Percentiles rank a stretch among this genome's conserved stretches.
Evolutionary conservation across 345 rosid genomes (phyloP).

Genomic region (Lepidium africanum): DNA sequence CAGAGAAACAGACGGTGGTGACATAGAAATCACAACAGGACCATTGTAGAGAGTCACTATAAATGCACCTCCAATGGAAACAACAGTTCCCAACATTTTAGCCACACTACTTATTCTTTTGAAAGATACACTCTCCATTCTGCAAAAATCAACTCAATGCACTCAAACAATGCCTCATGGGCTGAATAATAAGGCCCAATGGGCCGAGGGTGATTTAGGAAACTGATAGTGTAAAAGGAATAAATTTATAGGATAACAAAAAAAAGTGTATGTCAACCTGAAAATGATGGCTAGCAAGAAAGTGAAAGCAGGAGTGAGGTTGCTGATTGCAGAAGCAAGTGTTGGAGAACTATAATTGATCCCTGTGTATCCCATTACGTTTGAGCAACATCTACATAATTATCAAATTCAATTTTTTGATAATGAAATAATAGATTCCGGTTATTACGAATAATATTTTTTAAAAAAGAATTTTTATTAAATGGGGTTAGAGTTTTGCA

Average conservation of each 20-base stretch:
- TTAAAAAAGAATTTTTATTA: background rate
- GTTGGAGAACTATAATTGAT: slow-evolving; percentile 78
- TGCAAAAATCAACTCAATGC: slow-evolving; percentile 13
- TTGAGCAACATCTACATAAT: slow-evolving; percentile 57
- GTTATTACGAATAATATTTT: background rate
- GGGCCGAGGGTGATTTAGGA: slow-evolving; percentile 13
- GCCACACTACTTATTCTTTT: slow-evolving; percentile 64
- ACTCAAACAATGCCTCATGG: background rate
- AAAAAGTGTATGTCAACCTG: slow-evolving; percentile 38
- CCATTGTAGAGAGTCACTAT: slow-evolving; percentile 70
- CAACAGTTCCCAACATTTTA: slow-evolving; percentile 67
- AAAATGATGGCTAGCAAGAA: slow-evolving; percentile 75
- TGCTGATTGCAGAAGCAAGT: slow-evolving; percentile 94
- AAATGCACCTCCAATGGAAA: slow-evolving; percentile 74
- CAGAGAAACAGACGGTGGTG: slow-evolving; percentile 29
- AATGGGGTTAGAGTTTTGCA: slow-evolving; percentile 1
- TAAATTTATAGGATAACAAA: background rate
- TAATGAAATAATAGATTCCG: background rate
- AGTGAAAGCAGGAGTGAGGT: slow-evolving; percentile 92
- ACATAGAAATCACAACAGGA: slow-evolving; percentile 39
- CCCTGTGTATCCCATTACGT: slow-evolving; percentile 81
- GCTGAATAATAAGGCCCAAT: background rate
- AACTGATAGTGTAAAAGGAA: slow-evolving; percentile 6
- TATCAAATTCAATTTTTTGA: background rate
- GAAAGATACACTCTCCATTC: slow-evolving; percentile 66